Evolutionary conservation across 2,329 filamentous ascomycete genomes (phyloP), one percentile per base, ranked within the genome.

Genomic region (Phoma sp.): DNA sequence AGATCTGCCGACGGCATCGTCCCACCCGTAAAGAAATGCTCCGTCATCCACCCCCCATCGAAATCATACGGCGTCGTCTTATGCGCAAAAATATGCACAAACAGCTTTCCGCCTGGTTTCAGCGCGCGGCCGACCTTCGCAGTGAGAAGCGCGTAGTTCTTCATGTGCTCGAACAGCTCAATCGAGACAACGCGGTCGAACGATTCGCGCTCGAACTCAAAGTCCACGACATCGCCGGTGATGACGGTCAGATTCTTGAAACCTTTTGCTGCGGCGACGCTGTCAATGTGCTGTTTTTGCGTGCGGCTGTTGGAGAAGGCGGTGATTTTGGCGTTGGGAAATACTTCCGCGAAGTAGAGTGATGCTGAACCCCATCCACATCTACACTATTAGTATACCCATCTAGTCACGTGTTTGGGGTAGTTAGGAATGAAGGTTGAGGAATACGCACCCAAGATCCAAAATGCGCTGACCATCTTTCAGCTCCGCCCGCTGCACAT

Each of bases 131-230:
- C 68, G 14, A 90, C 75, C 71, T 90, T 90, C 36, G 81, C 80
- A 76, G 90, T 83, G 20, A 90, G 80, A 11, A 85, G 76, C 57
- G 87, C 82, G 72, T 90, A 90, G 72, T 90, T 90, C 71, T 90
- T 90, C 87, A 90, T 90, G 72, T 90, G 88, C 70, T 90, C 87
- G 66, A 91, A 90, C 11, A 90, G 79, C 80, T 89, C 88, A 57
- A 90, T 87, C 7, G 84, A 87, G 14, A 90, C 77, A 1, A 90
- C 84, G 11, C 87, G 80, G 68, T 90, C 88, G 62, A 85, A 90
- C 5, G 69, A 76, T 21, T 77, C 76, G 9, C 76, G 69, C 54
- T 83, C 76, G 64, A 90, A 90, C 63, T 88, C 84, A 64, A 88
- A 85, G 53, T 85, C 82, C 14, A 86, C 84, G 1, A 89, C 83